These are phyloP conservation scores for Aciculoconidium aculeatum DNA, from an alignment of 805 yeast genomes.

Conservation along the genomic window DNA sequence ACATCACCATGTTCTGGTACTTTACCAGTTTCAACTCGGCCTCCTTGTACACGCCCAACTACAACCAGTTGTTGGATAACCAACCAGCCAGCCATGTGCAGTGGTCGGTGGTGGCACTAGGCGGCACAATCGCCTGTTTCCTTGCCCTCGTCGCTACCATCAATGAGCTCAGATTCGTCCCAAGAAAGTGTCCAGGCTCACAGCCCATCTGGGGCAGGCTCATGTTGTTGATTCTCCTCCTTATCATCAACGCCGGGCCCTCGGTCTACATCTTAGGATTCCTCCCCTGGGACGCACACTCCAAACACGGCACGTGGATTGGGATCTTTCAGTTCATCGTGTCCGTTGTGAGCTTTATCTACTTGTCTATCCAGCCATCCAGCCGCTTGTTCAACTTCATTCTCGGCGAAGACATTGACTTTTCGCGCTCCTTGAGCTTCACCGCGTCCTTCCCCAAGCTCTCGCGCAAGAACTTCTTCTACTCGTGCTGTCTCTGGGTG, in stretches of 20 bases:
- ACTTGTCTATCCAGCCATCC: conserved; percentile 25
- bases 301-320: conserved; percentile 17
- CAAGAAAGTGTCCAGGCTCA: conserved; percentile 20
- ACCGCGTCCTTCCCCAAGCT: conserved; percentile 22
- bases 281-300: conserved; percentile 18
- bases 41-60: conserved; percentile 40
- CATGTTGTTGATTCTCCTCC: conserved; percentile 11
- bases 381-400: conserved; percentile 13
- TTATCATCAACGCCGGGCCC: conserved; percentile 20
- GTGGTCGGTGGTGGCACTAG: conserved; percentile 40
- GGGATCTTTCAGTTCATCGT: conserved; percentile 22
- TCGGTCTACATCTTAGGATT: conserved; percentile 24
- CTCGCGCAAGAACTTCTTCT: conserved; percentile 14
- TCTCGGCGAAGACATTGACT: conserved; percentile 3
- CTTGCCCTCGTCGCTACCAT: conserved; percentile 21
- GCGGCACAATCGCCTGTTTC: conserved; percentile 37
- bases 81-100: conserved; percentile 41
- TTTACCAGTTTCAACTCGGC: conserved; percentile 48
- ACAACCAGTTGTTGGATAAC: conserved; percentile 34
- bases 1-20: conserved; percentile 46
- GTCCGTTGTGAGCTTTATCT: conserved; percentile 24
- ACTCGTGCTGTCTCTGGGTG: conserved; percentile 25
- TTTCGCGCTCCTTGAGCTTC: no score
- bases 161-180: conserved; percentile 20
- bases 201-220: conserved; percentile 13